These are phyloP conservation scores for Aspergillus sclerotioniger DNA, from an alignment of 495 filamentous ascomycete genomes.

Conservation along the genomic window DNA sequence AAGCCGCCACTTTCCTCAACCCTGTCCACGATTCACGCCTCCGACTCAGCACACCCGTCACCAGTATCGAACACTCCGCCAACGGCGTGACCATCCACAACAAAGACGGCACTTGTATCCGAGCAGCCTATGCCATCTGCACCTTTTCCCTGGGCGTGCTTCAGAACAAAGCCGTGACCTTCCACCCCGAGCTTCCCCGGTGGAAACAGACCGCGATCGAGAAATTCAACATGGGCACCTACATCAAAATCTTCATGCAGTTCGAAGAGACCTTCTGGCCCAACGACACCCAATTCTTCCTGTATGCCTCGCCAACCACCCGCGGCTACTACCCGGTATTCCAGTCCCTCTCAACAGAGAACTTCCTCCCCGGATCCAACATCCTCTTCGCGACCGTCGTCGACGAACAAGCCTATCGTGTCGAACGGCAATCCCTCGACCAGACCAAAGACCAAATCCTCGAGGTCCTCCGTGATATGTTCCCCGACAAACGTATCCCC, in stretches of 20 bases:
- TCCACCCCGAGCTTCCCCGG: constrained; percentile 57
- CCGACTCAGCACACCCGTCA: constrained; percentile 58
- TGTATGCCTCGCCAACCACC: constrained; percentile 62
- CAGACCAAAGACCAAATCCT: constrained; percentile 60
- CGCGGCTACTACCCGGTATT: constrained; percentile 71
- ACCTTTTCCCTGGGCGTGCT: constrained; percentile 68
- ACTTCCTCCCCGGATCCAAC: constrained; percentile 61
- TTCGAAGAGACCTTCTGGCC: constrained; percentile 74
- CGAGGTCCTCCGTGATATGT: constrained; percentile 64
- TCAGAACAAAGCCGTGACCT: constrained; percentile 60
- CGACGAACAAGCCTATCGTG: constrained; percentile 55
- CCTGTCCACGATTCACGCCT: constrained; percentile 54
- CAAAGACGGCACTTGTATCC: constrained; percentile 55
- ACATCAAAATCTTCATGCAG: constrained; percentile 77
- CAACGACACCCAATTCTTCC: constrained; percentile 61
- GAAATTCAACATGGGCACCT: constrained; percentile 70
- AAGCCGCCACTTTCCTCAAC: constrained; percentile 61
- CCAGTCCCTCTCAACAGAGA: constrained; percentile 60
- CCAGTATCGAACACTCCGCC: constrained; percentile 53
- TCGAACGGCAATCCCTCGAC: constrained; percentile 62
- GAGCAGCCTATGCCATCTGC: constrained; percentile 58
- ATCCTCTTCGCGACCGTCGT: constrained; percentile 74
- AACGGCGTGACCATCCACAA: constrained; percentile 57
- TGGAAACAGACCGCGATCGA: constrained; percentile 69
- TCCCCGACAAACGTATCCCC: constrained; percentile 56